A percentile compares a stretch with the other conserved stretches of the same genome.
phyloP scores from a whole-genome alignment of 768 basidiomycete species.

The Lanmaoa pseudosensibilis region DNA sequence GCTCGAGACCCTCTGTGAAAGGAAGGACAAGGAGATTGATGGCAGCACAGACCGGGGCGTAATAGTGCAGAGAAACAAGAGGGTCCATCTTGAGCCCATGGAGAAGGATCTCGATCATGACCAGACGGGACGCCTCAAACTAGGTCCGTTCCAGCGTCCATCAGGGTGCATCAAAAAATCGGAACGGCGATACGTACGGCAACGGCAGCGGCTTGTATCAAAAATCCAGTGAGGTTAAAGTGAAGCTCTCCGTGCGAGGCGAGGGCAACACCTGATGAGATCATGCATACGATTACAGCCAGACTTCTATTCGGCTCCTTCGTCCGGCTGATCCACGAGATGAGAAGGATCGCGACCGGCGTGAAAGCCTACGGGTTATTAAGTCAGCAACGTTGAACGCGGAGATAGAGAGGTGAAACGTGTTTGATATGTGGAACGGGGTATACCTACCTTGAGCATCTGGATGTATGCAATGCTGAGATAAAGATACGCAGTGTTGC shows the following conservation, averaged over 20 bases:
- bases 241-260: constrained; percentile 86
- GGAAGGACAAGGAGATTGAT: constrained; percentile 87
- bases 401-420: not conserved
- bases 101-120: constrained; percentile 93
- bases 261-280: constrained; percentile 85
- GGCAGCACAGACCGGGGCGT: constrained; percentile 89
- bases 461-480: constrained; percentile 94
- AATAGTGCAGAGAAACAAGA: constrained; percentile 92
- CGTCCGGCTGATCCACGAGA: constrained; percentile 88
- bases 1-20: constrained; percentile 88
- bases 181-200: constrained; percentile 41
- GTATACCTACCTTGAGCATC: constrained; percentile 79
- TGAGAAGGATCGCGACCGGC: constrained; percentile 86
- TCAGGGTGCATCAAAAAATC: not conserved
- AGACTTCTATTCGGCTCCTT: constrained; percentile 85
- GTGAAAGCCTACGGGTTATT: constrained; percentile 68
- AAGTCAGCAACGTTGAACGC: not conserved
- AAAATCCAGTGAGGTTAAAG: constrained; percentile 86
- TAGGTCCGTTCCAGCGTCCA: constrained; percentile 28
- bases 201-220: constrained; percentile 85
- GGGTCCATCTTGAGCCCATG: constrained; percentile 99
- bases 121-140: constrained; percentile 93
- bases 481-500: constrained; percentile 91
- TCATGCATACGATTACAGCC: constrained; percentile 82
- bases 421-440: not conserved